Percentiles rank a stretch among this genome's conserved stretches.
Conservation (phyloP, 1,284 basidiomycete genomes). For the Fistulinella cinereoalba region DNA sequence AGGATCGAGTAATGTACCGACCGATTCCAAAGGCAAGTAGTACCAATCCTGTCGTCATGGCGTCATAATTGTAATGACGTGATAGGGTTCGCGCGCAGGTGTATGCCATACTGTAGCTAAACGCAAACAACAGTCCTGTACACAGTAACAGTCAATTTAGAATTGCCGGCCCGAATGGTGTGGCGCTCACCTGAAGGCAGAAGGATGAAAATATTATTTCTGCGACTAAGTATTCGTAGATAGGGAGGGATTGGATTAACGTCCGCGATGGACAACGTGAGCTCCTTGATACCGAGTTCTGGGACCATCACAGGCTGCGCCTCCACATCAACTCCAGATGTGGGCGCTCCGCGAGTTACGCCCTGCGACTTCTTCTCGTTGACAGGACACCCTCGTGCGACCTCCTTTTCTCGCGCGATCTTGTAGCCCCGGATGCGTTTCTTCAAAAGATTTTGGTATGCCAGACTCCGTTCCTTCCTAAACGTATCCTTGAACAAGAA, state of each 20-base stretch:
- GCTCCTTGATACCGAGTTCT: constrained; percentile 34
- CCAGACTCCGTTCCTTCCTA: constrained; percentile 75
- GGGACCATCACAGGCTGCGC: not conserved
- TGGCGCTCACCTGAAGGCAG: constrained; percentile 38
- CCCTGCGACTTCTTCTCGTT: constrained; percentile 3
- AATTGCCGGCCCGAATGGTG: not conserved
- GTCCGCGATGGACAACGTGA: constrained; percentile 63
- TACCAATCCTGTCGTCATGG: constrained; percentile 74
- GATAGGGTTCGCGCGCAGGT: constrained; percentile 73
- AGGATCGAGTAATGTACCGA: constrained; percentile 26
- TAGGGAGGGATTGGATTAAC: constrained; percentile 72
- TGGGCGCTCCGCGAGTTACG: too few species aligned
- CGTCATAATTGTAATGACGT: constrained; percentile 62
- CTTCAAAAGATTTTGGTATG: constrained; percentile 64
- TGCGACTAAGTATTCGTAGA: constrained; percentile 53
- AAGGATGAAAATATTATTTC: constrained; percentile 68
- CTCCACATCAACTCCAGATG: constrained; percentile 10
- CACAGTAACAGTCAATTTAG: not conserved
- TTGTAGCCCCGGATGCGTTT: constrained; percentile 13
- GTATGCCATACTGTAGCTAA: constrained; percentile 67
- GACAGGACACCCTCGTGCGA: not conserved
- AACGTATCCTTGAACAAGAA: constrained; percentile 79
- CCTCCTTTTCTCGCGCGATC: not conserved
- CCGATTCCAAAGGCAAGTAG: constrained; percentile 72
- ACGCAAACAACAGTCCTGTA: constrained; percentile 72